These are phyloP conservation scores for Coprinopsis strossmayeri DNA, from an alignment of 768 basidiomycete genomes.

Conservation along the genomic window DNA sequence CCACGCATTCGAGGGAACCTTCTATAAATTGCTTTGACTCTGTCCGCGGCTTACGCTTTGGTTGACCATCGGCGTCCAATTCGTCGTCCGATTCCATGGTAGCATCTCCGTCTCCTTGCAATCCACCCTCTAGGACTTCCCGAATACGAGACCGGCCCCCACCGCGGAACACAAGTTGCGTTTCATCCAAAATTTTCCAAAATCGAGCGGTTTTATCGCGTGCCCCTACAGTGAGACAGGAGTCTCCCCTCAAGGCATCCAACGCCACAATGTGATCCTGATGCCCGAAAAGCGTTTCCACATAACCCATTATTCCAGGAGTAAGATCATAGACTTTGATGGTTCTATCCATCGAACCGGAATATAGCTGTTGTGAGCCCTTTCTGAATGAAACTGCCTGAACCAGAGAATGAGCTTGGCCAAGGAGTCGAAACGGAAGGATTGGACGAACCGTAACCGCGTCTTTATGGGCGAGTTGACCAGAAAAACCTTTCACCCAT, in stretches of 20 bases:
- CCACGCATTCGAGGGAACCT: slow-evolving; percentile 86
- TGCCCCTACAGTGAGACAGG: slow-evolving; percentile 81
- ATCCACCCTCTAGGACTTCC: slow-evolving; percentile 75
- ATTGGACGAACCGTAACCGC: slow-evolving; percentile 26
- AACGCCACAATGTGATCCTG: slow-evolving; percentile 80
- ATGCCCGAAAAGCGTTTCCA: slow-evolving; percentile 96
- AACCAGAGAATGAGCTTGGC: slow-evolving; percentile 4
- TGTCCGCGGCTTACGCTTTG: slow-evolving; percentile 25
- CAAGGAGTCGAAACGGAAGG: slow-evolving; percentile 1
- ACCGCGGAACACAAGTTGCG: slow-evolving; percentile 91
- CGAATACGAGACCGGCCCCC: slow-evolving; percentile 80
- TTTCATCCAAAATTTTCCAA: slow-evolving; percentile 97
- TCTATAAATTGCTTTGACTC: slow-evolving; percentile 51
- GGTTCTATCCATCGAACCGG: slow-evolving; percentile 80
- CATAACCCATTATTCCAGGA: slow-evolving; percentile 77
- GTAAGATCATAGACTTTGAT: slow-evolving; percentile 78
- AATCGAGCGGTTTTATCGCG: slow-evolving; percentile 88
- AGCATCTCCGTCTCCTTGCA: slow-evolving; percentile 52
- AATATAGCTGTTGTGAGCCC: slow-evolving; percentile 67
- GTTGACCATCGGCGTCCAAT: slow-evolving; percentile 14
- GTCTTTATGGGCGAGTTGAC: slow-evolving; percentile 61
- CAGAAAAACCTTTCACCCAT: slow-evolving; percentile 80
- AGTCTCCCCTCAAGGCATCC: slow-evolving; percentile 78
- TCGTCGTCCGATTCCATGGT: slow-evolving; percentile 25
- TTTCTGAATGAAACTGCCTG: slow-evolving; percentile 74